Conservation (phyloP, 176 grass and related monocot genomes). For the Pontederia paniculata region DNA sequence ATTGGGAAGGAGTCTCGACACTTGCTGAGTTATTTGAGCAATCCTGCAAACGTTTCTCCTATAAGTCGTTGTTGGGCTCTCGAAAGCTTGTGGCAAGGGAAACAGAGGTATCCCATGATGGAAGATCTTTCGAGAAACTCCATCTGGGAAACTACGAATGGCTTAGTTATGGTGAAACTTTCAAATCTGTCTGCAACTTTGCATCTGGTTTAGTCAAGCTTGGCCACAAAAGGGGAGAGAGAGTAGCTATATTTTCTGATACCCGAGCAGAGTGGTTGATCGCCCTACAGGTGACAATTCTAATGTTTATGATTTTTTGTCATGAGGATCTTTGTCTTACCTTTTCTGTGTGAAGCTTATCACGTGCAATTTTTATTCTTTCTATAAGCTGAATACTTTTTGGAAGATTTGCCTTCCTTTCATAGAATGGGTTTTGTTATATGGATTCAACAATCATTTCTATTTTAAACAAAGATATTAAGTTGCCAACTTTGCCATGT, state of each 20-base stretch:
- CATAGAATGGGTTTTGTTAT: too few species aligned
- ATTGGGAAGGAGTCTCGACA: conserved; percentile 71
- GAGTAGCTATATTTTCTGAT: conserved; percentile 83
- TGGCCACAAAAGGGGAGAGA: conserved; percentile 51
- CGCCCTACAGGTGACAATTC: conserved; percentile 63
- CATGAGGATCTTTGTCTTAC: not conserved
- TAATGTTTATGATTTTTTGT: not conserved
- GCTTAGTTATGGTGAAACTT: conserved; percentile 54
- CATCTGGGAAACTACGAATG: conserved; percentile 86
- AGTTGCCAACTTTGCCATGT: too few species aligned
- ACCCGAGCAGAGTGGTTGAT: conserved; percentile 88
- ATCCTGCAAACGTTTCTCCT: conserved; percentile 57
- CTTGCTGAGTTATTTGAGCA: conserved; percentile 70
- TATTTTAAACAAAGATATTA: too few species aligned
- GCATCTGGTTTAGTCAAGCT: conserved; percentile 57
- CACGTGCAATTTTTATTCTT: too few species aligned
- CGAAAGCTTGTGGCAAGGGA: conserved; percentile 68
- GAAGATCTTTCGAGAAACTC: conserved; percentile 83
- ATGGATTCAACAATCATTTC: too few species aligned
- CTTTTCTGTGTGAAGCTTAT: not conserved
- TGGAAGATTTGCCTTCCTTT: too few species aligned
- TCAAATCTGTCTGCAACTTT: conserved; percentile 70
- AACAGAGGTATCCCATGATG: conserved; percentile 33
- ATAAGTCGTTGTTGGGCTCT: conserved; percentile 58
- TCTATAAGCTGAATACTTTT: too few species aligned